Percentiles rank a stretch among this genome's conserved stretches.
Conservation (phyloP, 495 filamentous ascomycete species). For the Bombardia bombarda region DNA sequence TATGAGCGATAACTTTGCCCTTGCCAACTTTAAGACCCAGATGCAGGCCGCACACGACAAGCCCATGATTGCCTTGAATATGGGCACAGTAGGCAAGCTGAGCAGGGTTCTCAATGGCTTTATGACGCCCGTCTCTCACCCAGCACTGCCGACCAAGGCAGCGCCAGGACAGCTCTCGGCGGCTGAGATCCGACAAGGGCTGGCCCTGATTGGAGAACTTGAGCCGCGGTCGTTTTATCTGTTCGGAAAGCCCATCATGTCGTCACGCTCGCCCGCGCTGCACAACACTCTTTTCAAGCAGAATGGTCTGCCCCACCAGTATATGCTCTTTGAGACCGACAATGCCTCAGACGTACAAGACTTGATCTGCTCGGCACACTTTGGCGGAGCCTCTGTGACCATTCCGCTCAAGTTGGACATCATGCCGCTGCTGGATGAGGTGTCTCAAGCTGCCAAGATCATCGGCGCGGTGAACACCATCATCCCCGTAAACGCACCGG, state of each 20-base stretch:
- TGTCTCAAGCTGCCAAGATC: constrained; percentile 65
- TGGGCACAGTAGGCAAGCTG: constrained; percentile 82
- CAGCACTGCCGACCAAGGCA: constrained; percentile 79
- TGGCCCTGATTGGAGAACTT: constrained; percentile 75
- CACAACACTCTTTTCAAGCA: constrained; percentile 81
- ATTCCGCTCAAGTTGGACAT: constrained; percentile 92
- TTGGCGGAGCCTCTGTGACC: constrained; percentile 91
- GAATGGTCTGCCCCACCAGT: constrained; percentile 80
- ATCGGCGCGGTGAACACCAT: constrained; percentile 98
- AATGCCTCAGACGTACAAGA: constrained; percentile 53
- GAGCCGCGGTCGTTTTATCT: constrained; percentile 71
- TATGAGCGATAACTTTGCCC: constrained; percentile 77
- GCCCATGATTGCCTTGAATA: constrained; percentile 92
- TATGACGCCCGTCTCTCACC: constrained; percentile 93
- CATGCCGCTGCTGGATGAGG: constrained; percentile 69
- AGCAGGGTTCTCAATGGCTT: constrained; percentile 86
- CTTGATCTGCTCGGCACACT: constrained; percentile 61
- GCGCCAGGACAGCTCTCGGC: constrained; percentile 93
- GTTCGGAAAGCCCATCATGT: constrained; percentile 75
- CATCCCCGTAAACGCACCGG: constrained; percentile 35
- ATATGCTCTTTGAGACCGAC: constrained; percentile 70
- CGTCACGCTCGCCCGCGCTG: constrained; percentile 75
- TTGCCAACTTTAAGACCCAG: constrained; percentile 75
- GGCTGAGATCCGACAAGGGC: constrained; percentile 71
- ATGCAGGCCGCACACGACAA: constrained; percentile 61